Evolutionary conservation across 768 basidiomycete species (phyloP), one percentile per base, ranked within the genome.

Genomic region (Coprinopsis sp.): DNA sequence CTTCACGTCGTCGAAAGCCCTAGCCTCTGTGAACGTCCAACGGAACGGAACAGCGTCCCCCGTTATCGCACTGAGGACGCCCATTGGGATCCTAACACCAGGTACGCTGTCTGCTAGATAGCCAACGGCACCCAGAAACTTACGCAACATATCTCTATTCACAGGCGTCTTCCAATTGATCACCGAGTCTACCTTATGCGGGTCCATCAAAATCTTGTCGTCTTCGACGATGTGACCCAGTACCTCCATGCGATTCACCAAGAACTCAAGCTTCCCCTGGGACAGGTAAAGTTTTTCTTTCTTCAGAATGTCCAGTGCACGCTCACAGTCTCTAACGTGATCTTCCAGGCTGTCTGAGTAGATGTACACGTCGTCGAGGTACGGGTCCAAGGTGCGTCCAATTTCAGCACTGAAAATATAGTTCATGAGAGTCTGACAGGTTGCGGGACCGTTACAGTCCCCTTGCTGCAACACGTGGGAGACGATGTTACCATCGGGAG

Each of bases 341-440:
- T 67, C 64, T 2, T 62, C 63, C 0, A 64, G 19, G 0, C 61
- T 55, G 11, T 70, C 37, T 0, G 67, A 74, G 52, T 63, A 72
- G 14, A 73, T 63, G 4, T 47, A 28, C 3, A 51, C 38, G 24
- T 51, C 51, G 40, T 51, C 51, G 18, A 51, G 41, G 34, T 21
- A 73, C 42, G 28, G 55, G 40, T 71, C 61, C 43, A 68, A 61
- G 40, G 68, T 64, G 0, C 48, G 43, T 0, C 70, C 72, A 31
- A 76, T 62, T 24, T 58, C 59, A 1, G 48, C 37, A 0, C 51
- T 27, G 31, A 64, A 64, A 0, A 74, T 57, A 30, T 72, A 61
- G 25, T 71, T 71, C 68, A 73, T 73, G 1, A 75, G 39, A 0
- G 62, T 51, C 48, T 74, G 72, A 57, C 64, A 74, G 0, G 72